These are phyloP conservation scores for Helminthosporium solani DNA, from an alignment of 2,329 filamentous ascomycete species.

Conservation along the genomic window DNA sequence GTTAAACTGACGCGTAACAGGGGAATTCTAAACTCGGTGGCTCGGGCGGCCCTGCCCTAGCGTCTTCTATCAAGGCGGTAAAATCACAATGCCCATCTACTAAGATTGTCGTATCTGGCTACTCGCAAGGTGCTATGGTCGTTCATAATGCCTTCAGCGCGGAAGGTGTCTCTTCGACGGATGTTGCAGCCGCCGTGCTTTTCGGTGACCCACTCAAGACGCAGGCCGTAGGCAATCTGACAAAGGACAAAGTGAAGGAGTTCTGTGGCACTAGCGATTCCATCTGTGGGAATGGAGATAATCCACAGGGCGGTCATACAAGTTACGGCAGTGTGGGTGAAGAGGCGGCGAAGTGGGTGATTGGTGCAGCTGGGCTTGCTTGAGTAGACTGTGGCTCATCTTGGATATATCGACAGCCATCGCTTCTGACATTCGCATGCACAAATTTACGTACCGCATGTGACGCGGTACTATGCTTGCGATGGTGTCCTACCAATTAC, in stretches of 20 bases:
- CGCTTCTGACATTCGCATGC: too few relatives aligned
- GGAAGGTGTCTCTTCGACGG: slow-evolving; percentile 21
- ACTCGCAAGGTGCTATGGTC: slow-evolving; percentile 37
- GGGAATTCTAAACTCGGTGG: slow-evolving; percentile 28
- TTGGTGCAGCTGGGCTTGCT: slow-evolving; percentile 25
- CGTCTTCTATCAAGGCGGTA: slow-evolving; percentile 22
- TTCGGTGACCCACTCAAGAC: slow-evolving; percentile 37
- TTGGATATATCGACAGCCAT: too few relatives aligned
- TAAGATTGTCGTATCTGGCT: slow-evolving; percentile 36
- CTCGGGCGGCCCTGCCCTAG: slow-evolving; percentile 30
- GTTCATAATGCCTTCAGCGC: slow-evolving; percentile 31
- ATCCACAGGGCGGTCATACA: slow-evolving; percentile 29
- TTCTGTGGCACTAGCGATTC: slow-evolving; percentile 30
- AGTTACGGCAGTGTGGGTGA: slow-evolving; percentile 32
- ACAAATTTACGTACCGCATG: too few relatives aligned
- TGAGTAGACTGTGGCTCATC: background rate
- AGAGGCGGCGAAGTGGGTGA: slow-evolving; percentile 28
- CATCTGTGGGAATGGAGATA: slow-evolving; percentile 27
- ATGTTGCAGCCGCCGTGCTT: slow-evolving; percentile 29
- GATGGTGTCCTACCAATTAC: too few relatives aligned
- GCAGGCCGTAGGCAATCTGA: slow-evolving; percentile 20
- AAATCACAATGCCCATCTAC: slow-evolving; percentile 32
- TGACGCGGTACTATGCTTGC: too few relatives aligned
- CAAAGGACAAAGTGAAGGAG: slow-evolving; percentile 23
- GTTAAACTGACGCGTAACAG: slow-evolving; percentile 13